Conservation (phyloP, 2,329 filamentous ascomycete species). For the Myrmaecium sp. region DNA sequence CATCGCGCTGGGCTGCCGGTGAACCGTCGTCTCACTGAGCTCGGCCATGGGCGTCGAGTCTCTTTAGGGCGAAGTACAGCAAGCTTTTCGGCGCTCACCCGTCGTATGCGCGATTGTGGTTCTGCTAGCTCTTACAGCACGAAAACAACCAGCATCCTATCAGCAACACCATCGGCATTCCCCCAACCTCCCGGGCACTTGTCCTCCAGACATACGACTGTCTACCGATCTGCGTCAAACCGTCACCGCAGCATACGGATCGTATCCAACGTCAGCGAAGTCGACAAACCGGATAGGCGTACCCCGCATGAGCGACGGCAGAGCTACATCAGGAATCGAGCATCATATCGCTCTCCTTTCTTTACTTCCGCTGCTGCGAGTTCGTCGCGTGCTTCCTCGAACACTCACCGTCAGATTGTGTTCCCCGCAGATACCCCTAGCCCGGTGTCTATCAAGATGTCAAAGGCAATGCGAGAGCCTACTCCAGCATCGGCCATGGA, state of each 20-base stretch:
- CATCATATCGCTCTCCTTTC: constrained; percentile 20
- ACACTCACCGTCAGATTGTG: no score
- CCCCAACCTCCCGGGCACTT: constrained; percentile 14
- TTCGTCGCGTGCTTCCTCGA: constrained; percentile 14
- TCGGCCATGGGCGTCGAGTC: constrained; percentile 15
- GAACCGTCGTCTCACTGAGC: constrained; percentile 15
- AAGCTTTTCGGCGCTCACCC: constrained; percentile 11
- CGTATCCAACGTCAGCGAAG: constrained; percentile 16
- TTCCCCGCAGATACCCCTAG: no score
- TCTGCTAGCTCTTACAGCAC: constrained; percentile 23
- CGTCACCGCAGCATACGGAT: constrained; percentile 23
- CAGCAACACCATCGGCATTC: constrained; percentile 20
- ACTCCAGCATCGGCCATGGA: no score
- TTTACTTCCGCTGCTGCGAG: constrained; percentile 21
- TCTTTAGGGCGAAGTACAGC: constrained; percentile 13
- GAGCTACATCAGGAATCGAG: constrained; percentile 26
- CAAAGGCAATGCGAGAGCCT: no score
- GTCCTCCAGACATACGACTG: no score
- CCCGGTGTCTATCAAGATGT: no score
- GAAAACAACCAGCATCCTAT: constrained; percentile 22
- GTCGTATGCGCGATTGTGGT: constrained; percentile 10
- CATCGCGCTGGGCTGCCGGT: constrained; percentile 13
- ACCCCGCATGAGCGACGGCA: constrained; percentile 23
- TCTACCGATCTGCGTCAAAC: no score
- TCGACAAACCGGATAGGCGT: constrained; percentile 17